A percentile compares a stretch with the other conserved stretches of the same genome.
Evolutionary conservation across 2,329 filamentous ascomycete genomes (phyloP).

Genomic region (Hypoxylon sp.): DNA sequence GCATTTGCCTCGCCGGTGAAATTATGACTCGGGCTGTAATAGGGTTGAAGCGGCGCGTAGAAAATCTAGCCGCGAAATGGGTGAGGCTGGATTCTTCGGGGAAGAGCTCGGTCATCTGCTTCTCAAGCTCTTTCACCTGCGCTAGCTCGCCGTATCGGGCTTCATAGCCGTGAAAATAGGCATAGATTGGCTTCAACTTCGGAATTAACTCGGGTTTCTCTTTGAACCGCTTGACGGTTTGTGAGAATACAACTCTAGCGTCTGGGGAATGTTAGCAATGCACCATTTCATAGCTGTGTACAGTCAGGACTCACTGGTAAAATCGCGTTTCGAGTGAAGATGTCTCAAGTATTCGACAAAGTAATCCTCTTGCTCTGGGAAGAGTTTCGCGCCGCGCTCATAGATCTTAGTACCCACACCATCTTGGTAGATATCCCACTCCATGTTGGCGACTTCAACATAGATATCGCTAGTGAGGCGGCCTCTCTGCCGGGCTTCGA

Average conservation of each 20-base stretch:
- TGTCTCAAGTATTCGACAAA: constrained; percentile 97
- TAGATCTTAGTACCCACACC: constrained; percentile 94
- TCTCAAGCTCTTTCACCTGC: constrained; percentile 91
- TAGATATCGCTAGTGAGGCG: constrained; percentile 95
- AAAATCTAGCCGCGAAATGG: constrained; percentile 83
- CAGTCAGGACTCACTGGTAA: constrained; percentile 79
- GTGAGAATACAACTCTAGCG: constrained; percentile 96
- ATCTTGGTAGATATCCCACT: constrained; percentile 97
- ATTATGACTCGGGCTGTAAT: constrained; percentile 86
- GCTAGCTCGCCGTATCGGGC: constrained; percentile 93
- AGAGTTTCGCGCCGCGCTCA: constrained; percentile 91
- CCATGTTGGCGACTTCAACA: constrained; percentile 90
- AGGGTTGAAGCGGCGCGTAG: constrained; percentile 82
- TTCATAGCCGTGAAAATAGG: constrained; percentile 96
- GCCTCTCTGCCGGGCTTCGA: constrained; percentile 87
- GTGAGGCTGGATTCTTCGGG: constrained; percentile 85
- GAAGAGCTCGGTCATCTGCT: constrained; percentile 93
- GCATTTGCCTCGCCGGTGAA: constrained; percentile 83
- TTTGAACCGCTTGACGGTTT: constrained; percentile 85
- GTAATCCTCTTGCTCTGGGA: constrained; percentile 93
- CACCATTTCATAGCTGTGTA: constrained; percentile 14
- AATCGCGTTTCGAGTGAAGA: constrained; percentile 90
- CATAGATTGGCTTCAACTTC: constrained; percentile 87
- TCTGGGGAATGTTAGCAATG: constrained; percentile 66
- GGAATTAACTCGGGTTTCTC: constrained; percentile 80